Evolutionary conservation across 257 asterid genomes (phyloP), one percentile per base, ranked within the genome.

Genomic region (Jaltomata sinuosa): DNA sequence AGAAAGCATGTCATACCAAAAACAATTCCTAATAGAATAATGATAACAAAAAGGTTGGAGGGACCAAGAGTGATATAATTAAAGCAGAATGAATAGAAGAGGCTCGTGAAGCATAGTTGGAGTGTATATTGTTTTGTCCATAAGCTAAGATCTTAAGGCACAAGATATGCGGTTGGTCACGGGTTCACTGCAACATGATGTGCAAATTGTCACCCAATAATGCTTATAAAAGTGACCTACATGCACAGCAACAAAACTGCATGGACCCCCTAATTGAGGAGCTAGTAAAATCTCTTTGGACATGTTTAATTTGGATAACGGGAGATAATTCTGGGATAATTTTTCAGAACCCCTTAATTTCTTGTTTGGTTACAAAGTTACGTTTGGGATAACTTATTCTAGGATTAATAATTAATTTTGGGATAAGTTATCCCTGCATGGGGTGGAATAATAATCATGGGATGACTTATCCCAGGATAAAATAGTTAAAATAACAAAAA

Each of bases 81-180:
- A 67, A 65, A 65, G 74, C 1, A 65, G 31, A 18, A 38, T 74
- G 40, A 74, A 45, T 74, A 74, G 18, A 47, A 76, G 55, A 22
- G 55, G 1, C 83, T 16, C 83, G 85, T 85, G 88, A 85, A 72
- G 80, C 78, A 64, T 32, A n/a, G 4, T 31, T 49, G 68, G 61
- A 45, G 57, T 25, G 11, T 25, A 47, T 47, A 47, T 47, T 11
- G 3, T 47, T 11, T 47, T 47, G 52, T 47, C 16, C 52, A 67
- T 32, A 31, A 16, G 76, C 1, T 10, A 76, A 76, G 57, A 25
- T 47, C 71, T 31, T 6, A 19, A 71, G 50, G 49, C 85, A 80
- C 50, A 84, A 84, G 67, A 55, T 14, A 62, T 69, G 14, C 82
- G 84, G 86, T 81, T 85, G 71, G 82, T 87, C 89, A 87, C 89